These are phyloP conservation scores for Stemphylium vesicarium DNA, from an alignment of 2,329 filamentous ascomycete genomes.

Conservation along the genomic window DNA sequence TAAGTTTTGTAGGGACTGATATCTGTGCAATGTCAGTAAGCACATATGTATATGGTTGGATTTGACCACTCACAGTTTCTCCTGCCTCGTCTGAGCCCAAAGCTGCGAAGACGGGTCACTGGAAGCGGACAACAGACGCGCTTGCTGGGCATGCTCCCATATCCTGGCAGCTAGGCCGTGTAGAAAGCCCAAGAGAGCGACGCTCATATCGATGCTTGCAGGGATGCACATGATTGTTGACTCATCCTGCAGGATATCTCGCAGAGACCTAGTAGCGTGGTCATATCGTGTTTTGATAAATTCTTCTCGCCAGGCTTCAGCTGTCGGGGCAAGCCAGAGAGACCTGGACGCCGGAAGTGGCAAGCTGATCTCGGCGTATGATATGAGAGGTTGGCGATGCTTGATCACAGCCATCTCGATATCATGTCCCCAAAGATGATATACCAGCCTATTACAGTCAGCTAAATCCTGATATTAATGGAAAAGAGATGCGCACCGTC, in stretches of 20 bases:
- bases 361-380: slow-evolving; percentile 70
- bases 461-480: too few relatives aligned
- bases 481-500: too few relatives aligned
- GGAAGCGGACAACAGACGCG: slow-evolving; percentile 15
- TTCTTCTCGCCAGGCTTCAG: slow-evolving; percentile 65
- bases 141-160: slow-evolving; percentile 27
- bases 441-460: slow-evolving; percentile 50
- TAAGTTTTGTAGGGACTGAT: slow-evolving; percentile 52
- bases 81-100: slow-evolving; percentile 24
- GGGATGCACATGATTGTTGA: slow-evolving; percentile 59
- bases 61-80: slow-evolving; percentile 13
- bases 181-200: slow-evolving; percentile 20
- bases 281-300: too few relatives aligned
- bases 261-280: slow-evolving; percentile 41
- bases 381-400: slow-evolving; percentile 61
- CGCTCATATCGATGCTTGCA: slow-evolving; percentile 56
- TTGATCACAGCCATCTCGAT: slow-evolving; percentile 30
- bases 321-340: slow-evolving; percentile 69
- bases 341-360: slow-evolving; percentile 67
- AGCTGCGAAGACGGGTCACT: slow-evolving; percentile 27
- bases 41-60: too few relatives aligned
- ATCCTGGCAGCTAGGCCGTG: slow-evolving; percentile 28
- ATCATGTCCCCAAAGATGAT: slow-evolving; percentile 30
- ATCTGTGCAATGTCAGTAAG: too few relatives aligned
- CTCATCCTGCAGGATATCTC: slow-evolving; percentile 38